Evolutionary conservation across 2,329 filamentous ascomycete genomes (phyloP), one percentile per base, ranked within the genome.

Genomic region (Alternaria sp.): DNA sequence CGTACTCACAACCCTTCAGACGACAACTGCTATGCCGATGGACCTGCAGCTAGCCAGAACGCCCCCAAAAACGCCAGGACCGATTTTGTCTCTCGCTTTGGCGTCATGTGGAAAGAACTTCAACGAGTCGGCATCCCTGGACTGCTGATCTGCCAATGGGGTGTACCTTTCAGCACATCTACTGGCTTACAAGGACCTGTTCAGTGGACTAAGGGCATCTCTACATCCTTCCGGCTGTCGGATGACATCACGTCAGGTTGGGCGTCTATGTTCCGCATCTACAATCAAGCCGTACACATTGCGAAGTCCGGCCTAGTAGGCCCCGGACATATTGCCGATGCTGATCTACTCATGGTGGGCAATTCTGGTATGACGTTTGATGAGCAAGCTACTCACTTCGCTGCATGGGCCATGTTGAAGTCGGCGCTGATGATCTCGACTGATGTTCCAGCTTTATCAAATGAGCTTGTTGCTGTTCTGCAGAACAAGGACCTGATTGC

Each of bases 381-480:
- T 40, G 67, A 69, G 54, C 65, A 69, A 51, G 63, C 67, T n/a
- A 69, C 67, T 7, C 65, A 69, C 34, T 69, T 69, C 4, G 67
- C 67, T 3, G 59, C 61, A 3, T 69, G 67, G 67, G 67, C 67
- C 18, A 69, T 69, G 67, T 51, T 69, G 14, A 69, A 68, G 51
- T 68, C 67, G 9, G 67, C 65, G 25, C 63, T 69, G 9, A 68
- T 69, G 65, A 64, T 69, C 18, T 68, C 65, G 1, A 68, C 67
- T 9, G 63, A 69, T 14, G 54, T 69, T 2, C 12, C 63, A 2
- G 56, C 61, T 32, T 32, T 68, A 25, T 69, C 67, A 0, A 44
- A 54, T 6, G 57, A 60, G 2, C 20, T 63, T 6, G 63, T 68
- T 18, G 62, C 66, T 18, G 55, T 69, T 14, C 54, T 69, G 14